These are phyloP conservation scores for Abrus pulchellus DNA, from an alignment of 306 rosid genomes.

Conservation along the genomic window DNA sequence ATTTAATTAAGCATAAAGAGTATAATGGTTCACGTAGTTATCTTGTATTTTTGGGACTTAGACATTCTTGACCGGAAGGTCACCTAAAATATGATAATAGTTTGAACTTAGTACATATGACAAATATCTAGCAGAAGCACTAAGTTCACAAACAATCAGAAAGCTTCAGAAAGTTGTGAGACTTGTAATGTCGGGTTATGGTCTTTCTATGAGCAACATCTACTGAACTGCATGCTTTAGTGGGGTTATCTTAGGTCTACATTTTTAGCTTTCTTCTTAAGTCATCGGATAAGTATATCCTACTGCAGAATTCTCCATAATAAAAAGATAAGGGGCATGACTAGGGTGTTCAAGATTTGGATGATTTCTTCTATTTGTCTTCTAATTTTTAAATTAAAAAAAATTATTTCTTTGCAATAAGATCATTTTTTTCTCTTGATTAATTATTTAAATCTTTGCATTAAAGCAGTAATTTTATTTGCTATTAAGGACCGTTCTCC, in stretches of 20 bases:
- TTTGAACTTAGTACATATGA: constrained; percentile 38
- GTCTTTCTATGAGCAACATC: constrained; percentile 30
- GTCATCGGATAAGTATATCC: constrained; percentile 16
- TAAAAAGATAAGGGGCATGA: constrained; percentile 22
- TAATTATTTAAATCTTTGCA: too few species aligned
- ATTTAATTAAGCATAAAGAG: constrained; percentile 10
- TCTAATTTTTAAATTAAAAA: background rate
- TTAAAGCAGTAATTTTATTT: background rate
- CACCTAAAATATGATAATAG: constrained; percentile 46
- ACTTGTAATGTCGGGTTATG: constrained; percentile 37
- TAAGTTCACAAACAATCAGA: constrained; percentile 36
- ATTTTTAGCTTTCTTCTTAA: constrained; percentile 8
- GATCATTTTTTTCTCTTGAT: background rate
- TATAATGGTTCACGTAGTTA: constrained; percentile 4
- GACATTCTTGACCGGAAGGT: constrained; percentile 38
- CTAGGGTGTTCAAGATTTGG: background rate
- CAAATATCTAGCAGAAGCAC: constrained; percentile 34
- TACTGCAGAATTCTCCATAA: constrained; percentile 21
- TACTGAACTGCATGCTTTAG: background rate
- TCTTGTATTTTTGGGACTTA: constrained; percentile 13
- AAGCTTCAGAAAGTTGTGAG: constrained; percentile 23
- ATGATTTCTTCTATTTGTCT: background rate
- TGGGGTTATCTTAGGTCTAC: constrained; percentile 35
- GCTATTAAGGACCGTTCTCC: constrained; percentile 36
- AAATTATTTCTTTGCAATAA: background rate